Evolutionary conservation across 176 grass and related monocot species (phyloP), one percentile per base, ranked within the genome.

Genomic region (Carex parvula): DNA sequence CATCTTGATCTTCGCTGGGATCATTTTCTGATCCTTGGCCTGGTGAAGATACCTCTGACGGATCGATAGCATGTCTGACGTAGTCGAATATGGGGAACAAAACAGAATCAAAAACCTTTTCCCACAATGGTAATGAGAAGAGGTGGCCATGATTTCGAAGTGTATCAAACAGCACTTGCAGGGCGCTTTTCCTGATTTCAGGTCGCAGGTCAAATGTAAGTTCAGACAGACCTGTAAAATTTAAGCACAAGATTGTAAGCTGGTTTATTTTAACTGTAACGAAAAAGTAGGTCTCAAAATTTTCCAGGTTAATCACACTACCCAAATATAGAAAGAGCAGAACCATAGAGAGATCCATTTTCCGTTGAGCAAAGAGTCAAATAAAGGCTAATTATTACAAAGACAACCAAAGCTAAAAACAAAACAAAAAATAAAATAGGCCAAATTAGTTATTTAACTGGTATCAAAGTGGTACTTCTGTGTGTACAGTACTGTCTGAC

Each of bases 71-170:
- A 84, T 99, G 96, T 22, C 96, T 91, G 30, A 99, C 96, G 83
- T 95, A 99, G 75, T 99, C 96, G 90, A 99, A 99, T 92, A 99
- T 99, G 54, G 96, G 96, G 87, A 99, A 99, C 81, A 99, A 85
- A 73, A 99, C 96, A 44, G 96, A 99, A 89, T 99, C 96, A 20
- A 99, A 99, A 64, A 99, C 96, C 87, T 99, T 99, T 80, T 99
- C 96, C 96, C 96, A 99, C 77, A 99, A 91, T 65, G 89, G 93
- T 85, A 99, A 86, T 64, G 96, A 99, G 90, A 99, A 99, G 88
- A 93, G 91, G 87, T 99, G 93, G 7, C 96, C 96, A 87, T 99
- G 94, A 70, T 99, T 99, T 90, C 93, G 86, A 84, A 99, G 89
- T 60, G 96, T 95, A 72, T 99, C 96, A 92, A 99, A 99, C 86